Base-by-base conservation (phyloP, 495 filamentous ascomycete genomes). In the Penicillium odoratum region DNA sequence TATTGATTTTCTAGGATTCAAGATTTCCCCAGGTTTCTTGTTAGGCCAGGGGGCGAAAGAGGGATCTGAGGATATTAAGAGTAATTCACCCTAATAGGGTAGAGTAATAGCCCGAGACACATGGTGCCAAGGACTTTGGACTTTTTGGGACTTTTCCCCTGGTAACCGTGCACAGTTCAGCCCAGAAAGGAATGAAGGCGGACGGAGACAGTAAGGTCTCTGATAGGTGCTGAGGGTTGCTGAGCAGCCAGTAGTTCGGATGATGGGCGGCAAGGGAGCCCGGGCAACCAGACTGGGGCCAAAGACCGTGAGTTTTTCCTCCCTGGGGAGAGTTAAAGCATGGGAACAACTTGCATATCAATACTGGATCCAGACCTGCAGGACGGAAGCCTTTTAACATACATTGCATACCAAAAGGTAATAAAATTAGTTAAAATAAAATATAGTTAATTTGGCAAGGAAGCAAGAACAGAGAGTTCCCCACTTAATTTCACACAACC, bases 251-350 rank as follows among this genome's bases (percentile, higher is more conserved):
- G 57, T 72, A 71, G 70, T 67, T 61, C 58, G 66, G 58, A 53
- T 50, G 55, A 65, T 64, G 66, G 60, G 73, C 73, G 74, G 73
- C 70, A 75, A 76, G 75, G 75, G 75, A 78, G 75, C 63, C 75
- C 70, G 61, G 72, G 75, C 75, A 78, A 78, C 75, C 48, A 60
- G 42, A 40, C 48, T 53, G 63, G 63, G 62, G 58, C 58, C 42
- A 61, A 64, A 64, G 43, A 55, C 26, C 15, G 51, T 50, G 21
- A 29, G 21, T 34, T 50, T 26, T 4, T 34, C n/a, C 49, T 25
- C 49, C 31, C n/a, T 38, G 48, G 31, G n/a, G 13, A 21, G 49
- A 10, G 4, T 15, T 25, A 16, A 31, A 55, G 28, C 7, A 28
- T 10, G 42, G 30, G 43, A 48, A 44, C 31, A 6, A 33, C 21